phyloP scores from a whole-genome alignment of 2,329 filamentous ascomycete genomes.

The Alternaria gaisen region DNA sequence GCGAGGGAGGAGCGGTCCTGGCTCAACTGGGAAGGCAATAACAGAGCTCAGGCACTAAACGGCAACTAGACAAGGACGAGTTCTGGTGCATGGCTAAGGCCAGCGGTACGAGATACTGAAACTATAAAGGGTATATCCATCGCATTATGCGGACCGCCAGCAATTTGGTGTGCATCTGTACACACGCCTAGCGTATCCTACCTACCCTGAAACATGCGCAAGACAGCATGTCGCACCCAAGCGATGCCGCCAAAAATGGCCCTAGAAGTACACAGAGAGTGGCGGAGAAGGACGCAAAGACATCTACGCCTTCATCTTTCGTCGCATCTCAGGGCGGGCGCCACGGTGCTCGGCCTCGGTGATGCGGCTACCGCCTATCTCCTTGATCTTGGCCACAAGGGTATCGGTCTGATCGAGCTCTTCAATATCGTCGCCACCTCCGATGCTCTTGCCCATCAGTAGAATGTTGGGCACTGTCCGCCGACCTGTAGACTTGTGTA shows the following conservation, averaged over 20 bases:
- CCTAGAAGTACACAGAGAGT: conserved; percentile 6
- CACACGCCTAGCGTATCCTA: conserved; percentile 20
- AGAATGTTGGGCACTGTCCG: conserved; percentile 92
- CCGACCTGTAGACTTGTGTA: conserved; percentile 78
- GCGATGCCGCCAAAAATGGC: conserved; percentile 1
- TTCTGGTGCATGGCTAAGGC: not conserved
- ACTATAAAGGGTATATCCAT: conserved; percentile 29
- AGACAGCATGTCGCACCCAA: not conserved
- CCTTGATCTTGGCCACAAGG: conserved; percentile 75
- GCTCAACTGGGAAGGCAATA: not conserved
- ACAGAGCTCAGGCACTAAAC: not conserved
- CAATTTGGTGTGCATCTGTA: conserved; percentile 10
- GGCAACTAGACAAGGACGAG: not conserved
- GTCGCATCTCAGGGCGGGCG: conserved; percentile 20
- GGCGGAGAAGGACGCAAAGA: not conserved
- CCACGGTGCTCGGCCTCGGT: conserved; percentile 41
- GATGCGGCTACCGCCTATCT: conserved; percentile 75
- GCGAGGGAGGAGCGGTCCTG: conserved; percentile 2
- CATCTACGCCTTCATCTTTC: conserved; percentile 14
- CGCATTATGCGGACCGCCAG: conserved; percentile 9
- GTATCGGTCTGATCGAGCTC: conserved; percentile 70
- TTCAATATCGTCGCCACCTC: conserved; percentile 86
- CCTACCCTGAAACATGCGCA: not conserved
- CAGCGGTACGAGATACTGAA: conserved; percentile 10
- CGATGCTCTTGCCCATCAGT: conserved; percentile 86